Conservation (phyloP, 352 stramenopile genomes). For the Phytophthora sansomeana region DNA sequence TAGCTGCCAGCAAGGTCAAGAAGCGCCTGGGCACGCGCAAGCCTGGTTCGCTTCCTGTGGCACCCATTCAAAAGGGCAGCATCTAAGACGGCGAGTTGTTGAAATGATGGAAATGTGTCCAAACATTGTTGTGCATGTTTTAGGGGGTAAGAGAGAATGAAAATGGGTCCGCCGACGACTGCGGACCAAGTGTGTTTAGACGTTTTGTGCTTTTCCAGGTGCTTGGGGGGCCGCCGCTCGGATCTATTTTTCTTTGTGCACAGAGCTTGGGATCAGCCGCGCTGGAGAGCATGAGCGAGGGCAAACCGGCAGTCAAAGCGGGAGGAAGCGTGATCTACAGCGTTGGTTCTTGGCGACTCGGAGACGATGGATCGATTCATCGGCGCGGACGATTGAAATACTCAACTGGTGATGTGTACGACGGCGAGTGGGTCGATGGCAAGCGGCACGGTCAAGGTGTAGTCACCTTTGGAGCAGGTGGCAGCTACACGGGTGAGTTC, state of each 20-base stretch:
- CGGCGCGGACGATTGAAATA: constrained; percentile 73
- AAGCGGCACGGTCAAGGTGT: constrained; percentile 74
- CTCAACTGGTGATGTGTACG: constrained; percentile 82
- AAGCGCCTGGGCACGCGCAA: constrained; percentile 79
- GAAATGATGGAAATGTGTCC: constrained; percentile 27
- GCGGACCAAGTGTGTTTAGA: constrained; percentile 26
- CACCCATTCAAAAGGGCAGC: constrained; percentile 77
- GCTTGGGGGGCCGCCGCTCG: constrained; percentile 5
- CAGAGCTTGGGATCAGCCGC: background rate
- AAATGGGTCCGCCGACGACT: constrained; percentile 21
- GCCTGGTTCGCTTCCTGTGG: constrained; percentile 59
- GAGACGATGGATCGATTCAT: constrained; percentile 79
- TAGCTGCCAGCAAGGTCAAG: constrained; percentile 76
- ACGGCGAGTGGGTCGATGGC: constrained; percentile 87
- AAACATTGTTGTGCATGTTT: constrained; percentile 42
- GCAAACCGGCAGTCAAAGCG: constrained; percentile 22
- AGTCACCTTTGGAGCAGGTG: constrained; percentile 52
- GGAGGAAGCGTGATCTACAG: constrained; percentile 60
- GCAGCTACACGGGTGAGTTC: constrained; percentile 69
- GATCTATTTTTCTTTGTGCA: constrained; percentile 29
- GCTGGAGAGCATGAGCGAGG: constrained; percentile 6
- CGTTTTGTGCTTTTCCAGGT: constrained; percentile 3
- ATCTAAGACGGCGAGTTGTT: constrained; percentile 46
- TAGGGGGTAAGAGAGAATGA: constrained; percentile 37
- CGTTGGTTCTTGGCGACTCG: constrained; percentile 74